Evolutionary conservation across 768 basidiomycete species (phyloP), one percentile per base, ranked within the genome.

Genomic region (Sistotremastrum suecicum): DNA sequence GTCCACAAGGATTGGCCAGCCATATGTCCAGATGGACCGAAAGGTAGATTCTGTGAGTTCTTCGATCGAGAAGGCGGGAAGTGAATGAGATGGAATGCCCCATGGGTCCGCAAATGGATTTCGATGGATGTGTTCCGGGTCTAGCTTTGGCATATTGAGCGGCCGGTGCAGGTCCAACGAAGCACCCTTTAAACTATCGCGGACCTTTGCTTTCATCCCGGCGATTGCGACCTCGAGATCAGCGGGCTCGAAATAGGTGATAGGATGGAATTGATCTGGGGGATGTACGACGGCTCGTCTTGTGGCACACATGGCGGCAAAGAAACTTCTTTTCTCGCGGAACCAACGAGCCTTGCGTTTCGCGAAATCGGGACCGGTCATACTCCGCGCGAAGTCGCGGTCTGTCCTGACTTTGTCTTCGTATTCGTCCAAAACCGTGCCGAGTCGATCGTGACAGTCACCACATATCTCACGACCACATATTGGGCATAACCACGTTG

Each of bases 391-490:
- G 20, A 20, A 20, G 2, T 20, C 20, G 20, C 20, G 20, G 20
- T 20, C 20, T 20, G 20, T 20, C 20, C 20, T 20, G 20, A 20
- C 2, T 20, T 20, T 20, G 20, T 20, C 20, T 20, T 20, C 20
- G 20, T 20, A 20, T 20, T 20, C 20, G 20, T 20, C 2, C 20
- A 20, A 2, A 20, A 83, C 63, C 9, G 78, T 75, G 46, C 66
- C 63, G 44, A 92, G 76, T 51, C 76, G 79, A 30, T 71, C 67
- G 55, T 76, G 85, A 58, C 92, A 95, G 49, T 87, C 83, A 1
- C 78, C 69, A 58, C 92, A 97, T 6, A 84, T 78, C 62, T 95
- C 92, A 7, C 87, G 77, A 4, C 88, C 92, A 59, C 92, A 97
- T 36, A 76, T 58, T n/a, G 83, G 73, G 59, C 90, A 94, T 75